Base-by-base conservation (phyloP, 23 red algal genomes). In the Gracilaria caudata region DNA sequence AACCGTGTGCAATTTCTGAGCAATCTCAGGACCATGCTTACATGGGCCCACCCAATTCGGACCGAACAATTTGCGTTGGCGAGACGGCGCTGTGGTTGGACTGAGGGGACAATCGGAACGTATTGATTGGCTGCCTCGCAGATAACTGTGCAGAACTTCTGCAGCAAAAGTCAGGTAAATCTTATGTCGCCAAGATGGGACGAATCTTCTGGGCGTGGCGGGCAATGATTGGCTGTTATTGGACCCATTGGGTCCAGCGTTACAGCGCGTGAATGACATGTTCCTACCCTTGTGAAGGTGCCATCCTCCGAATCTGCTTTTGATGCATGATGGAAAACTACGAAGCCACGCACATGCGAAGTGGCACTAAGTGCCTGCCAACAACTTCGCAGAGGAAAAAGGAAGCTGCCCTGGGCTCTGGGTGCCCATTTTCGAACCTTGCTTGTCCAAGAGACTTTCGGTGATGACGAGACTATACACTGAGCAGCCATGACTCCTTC, bases 1-100 rank as follows among this genome's bases (percentile, higher is more conserved):
- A 75, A 49, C 19, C 39, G 20, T 75, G 70, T 75, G 70, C 43
- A 46, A 49, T 49, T 46, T 75, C 28, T 46, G 43, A 49, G 70
- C 43, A 46, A 45, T 49, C 43, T 75, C 39, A 25, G 70, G 37
- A 14, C 70, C 39, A 43, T 47, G 32, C 70, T 75, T 75, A 75
- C 70, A 75, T 47, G 33, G 19, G 40, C 43, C 8, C 6, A 24
- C 39, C 6, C 23, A 75, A 0, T 0, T 2, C 33, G 37, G 70
- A 11, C 39, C 70, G 39, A 13, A 1, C 39, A 5, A 3, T 8
- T 32, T 25, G 16, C 40, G 70, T 46, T 29, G 8, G 40, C 70
- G 9, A 13, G 0, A 11, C n/a, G 19, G 38, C 38, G 10, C 33
- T 23, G 47, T 75, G 33, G 49, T 47, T 75, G 70, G 70, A 43